Conservation (phyloP, 2,329 filamentous ascomycete genomes). For the Neurospora sp. region DNA sequence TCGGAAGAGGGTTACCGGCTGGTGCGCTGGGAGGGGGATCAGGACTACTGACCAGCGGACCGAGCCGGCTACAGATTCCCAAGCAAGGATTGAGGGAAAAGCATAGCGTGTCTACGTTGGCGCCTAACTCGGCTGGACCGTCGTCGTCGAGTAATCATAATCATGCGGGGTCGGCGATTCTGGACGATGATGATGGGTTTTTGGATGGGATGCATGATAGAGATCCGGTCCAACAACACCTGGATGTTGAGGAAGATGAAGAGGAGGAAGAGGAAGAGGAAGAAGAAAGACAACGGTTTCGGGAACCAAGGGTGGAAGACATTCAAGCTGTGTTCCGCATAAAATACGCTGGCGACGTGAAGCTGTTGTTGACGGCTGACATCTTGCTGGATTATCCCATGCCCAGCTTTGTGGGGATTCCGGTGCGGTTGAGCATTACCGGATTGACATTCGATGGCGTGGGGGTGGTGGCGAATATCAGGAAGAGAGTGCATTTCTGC, state of each 20-base stretch:
- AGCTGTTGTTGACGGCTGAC: conserved; percentile 83
- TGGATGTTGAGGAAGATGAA: conserved; percentile 10
- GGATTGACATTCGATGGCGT: conserved; percentile 93
- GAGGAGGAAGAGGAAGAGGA: conserved; percentile 2
- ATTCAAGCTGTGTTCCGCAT: conserved; percentile 89
- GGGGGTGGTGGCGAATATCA: conserved; percentile 83
- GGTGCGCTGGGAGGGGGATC: too few species aligned
- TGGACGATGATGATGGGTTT: conserved; percentile 26
- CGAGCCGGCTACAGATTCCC: not conserved
- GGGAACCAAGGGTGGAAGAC: conserved; percentile 73
- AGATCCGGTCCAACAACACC: not conserved
- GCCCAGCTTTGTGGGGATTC: conserved; percentile 94
- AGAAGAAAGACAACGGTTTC: conserved; percentile 32
- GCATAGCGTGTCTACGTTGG: conserved; percentile 53
- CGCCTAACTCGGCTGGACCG: conserved; percentile 41
- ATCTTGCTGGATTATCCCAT: conserved; percentile 97
- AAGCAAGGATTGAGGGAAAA: conserved; percentile 39
- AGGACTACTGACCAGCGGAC: not conserved
- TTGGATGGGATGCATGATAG: not conserved
- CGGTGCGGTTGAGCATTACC: conserved; percentile 88
- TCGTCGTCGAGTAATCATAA: conserved; percentile 23
- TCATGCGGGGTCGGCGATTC: conserved; percentile 25
- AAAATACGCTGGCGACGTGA: conserved; percentile 78
- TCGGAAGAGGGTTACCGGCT: not conserved
- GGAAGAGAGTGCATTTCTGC: conserved; percentile 83